Evolutionary conservation across 2,329 filamentous ascomycete genomes (phyloP).

Genomic region (Pseudonectria buxi): DNA sequence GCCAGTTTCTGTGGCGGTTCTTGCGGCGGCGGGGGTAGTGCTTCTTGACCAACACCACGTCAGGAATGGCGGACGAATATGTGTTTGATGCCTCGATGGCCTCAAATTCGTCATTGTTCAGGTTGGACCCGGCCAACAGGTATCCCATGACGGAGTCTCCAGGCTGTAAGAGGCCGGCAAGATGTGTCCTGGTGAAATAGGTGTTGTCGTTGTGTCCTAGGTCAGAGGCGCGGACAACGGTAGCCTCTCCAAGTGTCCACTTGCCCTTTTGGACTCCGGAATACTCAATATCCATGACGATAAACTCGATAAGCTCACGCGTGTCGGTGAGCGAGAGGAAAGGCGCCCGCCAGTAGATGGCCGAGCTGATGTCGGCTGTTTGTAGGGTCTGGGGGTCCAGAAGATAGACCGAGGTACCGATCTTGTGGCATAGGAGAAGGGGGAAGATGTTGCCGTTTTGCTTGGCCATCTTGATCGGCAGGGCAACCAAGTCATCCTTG

Average conservation of each 20-base stretch:
- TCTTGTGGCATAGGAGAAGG: slow-evolving; percentile 74
- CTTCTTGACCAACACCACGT: slow-evolving; percentile 96
- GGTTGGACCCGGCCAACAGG: slow-evolving; percentile 79
- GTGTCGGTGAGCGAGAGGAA: slow-evolving; percentile 81
- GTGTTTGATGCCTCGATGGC: slow-evolving; percentile 71
- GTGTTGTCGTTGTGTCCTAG: slow-evolving; percentile 79
- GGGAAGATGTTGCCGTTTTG: slow-evolving; percentile 83
- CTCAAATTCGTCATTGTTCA: slow-evolving; percentile 83
- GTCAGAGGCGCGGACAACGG: slow-evolving; percentile 79
- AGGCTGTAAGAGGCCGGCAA: slow-evolving; percentile 76
- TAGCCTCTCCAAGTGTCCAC: slow-evolving; percentile 79
- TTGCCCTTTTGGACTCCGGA: slow-evolving; percentile 69
- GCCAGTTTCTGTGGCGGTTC: slow-evolving; percentile 77
- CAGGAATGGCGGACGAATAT: slow-evolving; percentile 74
- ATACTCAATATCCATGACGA: slow-evolving; percentile 89
- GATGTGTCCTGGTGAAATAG: slow-evolving; percentile 85
- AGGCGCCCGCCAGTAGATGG: slow-evolving; percentile 84
- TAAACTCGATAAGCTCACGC: slow-evolving; percentile 80
- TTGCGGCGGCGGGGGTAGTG: slow-evolving; percentile 84
- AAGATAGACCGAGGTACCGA: slow-evolving; percentile 85
- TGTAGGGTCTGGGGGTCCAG: slow-evolving; percentile 88
- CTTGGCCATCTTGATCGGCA: slow-evolving; percentile 85
- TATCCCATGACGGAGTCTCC: slow-evolving; percentile 97
- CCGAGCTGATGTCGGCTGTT: slow-evolving; percentile 74
- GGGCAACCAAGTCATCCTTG: slow-evolving; percentile 92